Evolutionary conservation across 441 rosid genomes (phyloP).

Genomic region (Sinapis alba): DNA sequence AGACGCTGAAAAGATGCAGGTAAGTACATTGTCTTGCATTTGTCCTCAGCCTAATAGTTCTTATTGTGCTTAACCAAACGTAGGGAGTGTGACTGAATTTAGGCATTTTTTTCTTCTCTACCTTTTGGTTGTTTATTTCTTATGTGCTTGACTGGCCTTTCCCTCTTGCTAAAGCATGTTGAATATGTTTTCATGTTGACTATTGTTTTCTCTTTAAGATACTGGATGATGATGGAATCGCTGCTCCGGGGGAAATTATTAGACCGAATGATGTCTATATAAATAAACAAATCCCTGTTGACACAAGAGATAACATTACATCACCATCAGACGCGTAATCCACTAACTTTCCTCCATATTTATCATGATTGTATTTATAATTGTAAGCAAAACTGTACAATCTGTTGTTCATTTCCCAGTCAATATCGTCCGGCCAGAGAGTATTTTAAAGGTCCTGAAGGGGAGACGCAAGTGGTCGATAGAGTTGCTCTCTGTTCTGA

Average conservation of each 20-base stretch:
- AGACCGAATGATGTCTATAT: constrained; percentile 64
- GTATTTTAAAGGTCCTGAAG: constrained; percentile 72
- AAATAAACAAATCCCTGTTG: constrained; percentile 67
- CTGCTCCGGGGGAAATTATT: constrained; percentile 91
- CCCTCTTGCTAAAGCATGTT: constrained; percentile 1
- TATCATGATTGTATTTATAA: constrained; percentile 23
- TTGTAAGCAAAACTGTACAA: background rate
- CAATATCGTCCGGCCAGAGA: constrained; percentile 59
- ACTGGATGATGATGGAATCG: constrained; percentile 87
- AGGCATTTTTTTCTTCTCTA: constrained; percentile 6
- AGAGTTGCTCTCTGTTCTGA: constrained; percentile 82
- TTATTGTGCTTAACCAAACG: background rate
- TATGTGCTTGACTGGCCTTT: constrained; percentile 12
- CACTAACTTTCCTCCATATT: background rate
- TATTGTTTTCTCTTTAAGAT: constrained; percentile 46
- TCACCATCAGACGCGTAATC: constrained; percentile 59
- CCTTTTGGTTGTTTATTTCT: background rate
- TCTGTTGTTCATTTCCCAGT: constrained; percentile 46
- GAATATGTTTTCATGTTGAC: constrained; percentile 21
- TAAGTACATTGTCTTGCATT: constrained; percentile 35
- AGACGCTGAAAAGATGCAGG: constrained; percentile 81
- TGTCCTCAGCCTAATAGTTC: background rate
- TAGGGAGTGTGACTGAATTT: background rate
- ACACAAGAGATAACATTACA: constrained; percentile 41
- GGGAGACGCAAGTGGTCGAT: constrained; percentile 86